These are phyloP conservation scores for Dalechampia spathulata DNA, from an alignment of 441 rosid species.

Conservation along the genomic window DNA sequence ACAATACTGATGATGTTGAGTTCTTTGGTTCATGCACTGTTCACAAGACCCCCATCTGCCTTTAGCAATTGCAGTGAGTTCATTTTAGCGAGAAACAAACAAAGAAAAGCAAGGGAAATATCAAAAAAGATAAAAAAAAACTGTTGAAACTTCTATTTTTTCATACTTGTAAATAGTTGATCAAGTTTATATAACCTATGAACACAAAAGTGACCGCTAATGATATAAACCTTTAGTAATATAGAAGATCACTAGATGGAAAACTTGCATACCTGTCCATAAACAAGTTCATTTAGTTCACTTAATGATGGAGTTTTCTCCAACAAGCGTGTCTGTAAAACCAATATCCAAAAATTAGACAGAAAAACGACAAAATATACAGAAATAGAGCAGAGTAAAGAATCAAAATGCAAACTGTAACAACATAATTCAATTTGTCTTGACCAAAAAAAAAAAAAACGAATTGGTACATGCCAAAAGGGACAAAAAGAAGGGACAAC, in stretches of 20 bases:
- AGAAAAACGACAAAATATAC: background rate
- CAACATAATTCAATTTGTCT: background rate
- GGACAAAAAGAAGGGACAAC: background rate
- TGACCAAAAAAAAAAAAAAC: background rate
- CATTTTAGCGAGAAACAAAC: background rate
- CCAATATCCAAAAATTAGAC: constrained; percentile 6
- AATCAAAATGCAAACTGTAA: background rate
- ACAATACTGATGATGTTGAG: too few species aligned
- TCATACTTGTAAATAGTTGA: too few species aligned
- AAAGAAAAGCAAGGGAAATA: background rate
- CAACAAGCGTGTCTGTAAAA: constrained; percentile 59
- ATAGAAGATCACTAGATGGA: too few species aligned
- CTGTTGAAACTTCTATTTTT: too few species aligned
- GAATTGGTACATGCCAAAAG: background rate
- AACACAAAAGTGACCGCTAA: too few species aligned
- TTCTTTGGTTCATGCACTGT: background rate
- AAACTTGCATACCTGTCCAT: constrained; percentile 85
- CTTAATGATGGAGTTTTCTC: constrained; percentile 94
- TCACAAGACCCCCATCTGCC: background rate
- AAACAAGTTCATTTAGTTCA: constrained; percentile 89
- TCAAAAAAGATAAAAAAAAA: background rate
- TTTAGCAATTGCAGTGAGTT: background rate
- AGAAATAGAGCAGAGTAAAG: background rate
- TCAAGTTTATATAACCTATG: too few species aligned
- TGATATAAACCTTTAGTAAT: too few species aligned